Evolutionary conservation across 306 rosid species (phyloP).

Genomic region (Casuarina equisetifolia): DNA sequence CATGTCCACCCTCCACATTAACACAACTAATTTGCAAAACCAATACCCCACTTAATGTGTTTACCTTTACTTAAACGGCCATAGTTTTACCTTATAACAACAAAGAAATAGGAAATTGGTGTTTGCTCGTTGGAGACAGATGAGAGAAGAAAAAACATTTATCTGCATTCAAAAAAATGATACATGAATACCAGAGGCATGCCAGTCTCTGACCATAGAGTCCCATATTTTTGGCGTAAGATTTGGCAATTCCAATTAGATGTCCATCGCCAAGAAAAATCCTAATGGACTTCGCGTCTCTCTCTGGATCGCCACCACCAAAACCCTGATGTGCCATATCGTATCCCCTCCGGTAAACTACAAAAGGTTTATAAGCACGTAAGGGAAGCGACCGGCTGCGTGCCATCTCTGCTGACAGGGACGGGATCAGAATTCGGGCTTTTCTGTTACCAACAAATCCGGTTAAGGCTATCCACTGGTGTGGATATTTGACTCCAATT

Average conservation of each 20-base stretch:
- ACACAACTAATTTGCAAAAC: neutral
- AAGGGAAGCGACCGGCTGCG: constrained; percentile 48
- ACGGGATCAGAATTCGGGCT: too few relatives aligned
- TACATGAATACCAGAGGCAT: constrained; percentile 74
- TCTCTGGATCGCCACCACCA: constrained; percentile 91
- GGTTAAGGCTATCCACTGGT: too few relatives aligned
- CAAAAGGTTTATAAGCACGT: too few relatives aligned
- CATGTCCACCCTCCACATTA: neutral
- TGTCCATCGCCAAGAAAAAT: constrained; percentile 95
- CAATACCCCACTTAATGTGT: neutral
- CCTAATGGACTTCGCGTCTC: constrained; percentile 78
- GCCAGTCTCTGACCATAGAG: constrained; percentile 95
- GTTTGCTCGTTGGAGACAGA: constrained; percentile 5
- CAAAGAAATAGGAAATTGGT: neutral
- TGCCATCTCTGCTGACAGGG: neutral
- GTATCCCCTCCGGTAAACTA: too few relatives aligned
- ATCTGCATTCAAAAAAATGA: constrained; percentile 9
- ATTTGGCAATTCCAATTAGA: constrained; percentile 77
- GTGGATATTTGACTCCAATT: too few relatives aligned
- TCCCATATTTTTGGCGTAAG: constrained; percentile 97
- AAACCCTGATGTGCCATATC: constrained; percentile 96
- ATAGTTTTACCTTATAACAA: neutral
- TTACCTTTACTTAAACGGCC: neutral
- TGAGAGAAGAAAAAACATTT: neutral
- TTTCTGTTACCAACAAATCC: too few relatives aligned